These are phyloP conservation scores for Rhizoclosmatium sp. DNA, from an alignment of 192 early-diverging fungal genomes.

Conservation along the genomic window DNA sequence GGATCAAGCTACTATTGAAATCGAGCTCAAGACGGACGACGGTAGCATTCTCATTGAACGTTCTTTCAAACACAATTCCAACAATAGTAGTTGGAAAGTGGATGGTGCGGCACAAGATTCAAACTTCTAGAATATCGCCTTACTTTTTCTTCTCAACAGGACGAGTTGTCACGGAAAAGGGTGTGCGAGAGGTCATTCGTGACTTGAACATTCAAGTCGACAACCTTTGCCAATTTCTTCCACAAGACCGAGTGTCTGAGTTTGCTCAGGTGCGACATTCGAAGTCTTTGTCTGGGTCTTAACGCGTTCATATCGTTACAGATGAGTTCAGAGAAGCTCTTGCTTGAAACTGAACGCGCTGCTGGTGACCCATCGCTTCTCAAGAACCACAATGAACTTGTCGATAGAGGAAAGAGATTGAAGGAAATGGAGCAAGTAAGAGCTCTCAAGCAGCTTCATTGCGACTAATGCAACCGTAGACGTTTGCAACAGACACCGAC, in stretches of 20 bases:
- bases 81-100: constrained; percentile 79
- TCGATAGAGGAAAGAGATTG: constrained; percentile 47
- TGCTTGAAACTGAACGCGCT: constrained; percentile 86
- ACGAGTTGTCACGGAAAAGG: constrained; percentile 62
- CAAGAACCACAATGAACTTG: constrained; percentile 73
- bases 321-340: constrained; percentile 78
- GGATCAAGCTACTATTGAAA: constrained; percentile 82
- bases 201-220: constrained; percentile 89
- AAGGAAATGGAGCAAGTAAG: constrained; percentile 41
- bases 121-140: constrained; percentile 3
- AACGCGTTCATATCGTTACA: constrained; percentile 32
- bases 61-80: constrained; percentile 59
- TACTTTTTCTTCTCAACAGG: constrained; percentile 47
- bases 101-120: constrained; percentile 66
- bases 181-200: constrained; percentile 69
- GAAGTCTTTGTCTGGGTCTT: not conserved
- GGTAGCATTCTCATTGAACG: constrained; percentile 45
- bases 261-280: constrained; percentile 76
- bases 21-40: constrained; percentile 72
- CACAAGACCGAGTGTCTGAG: constrained; percentile 92
- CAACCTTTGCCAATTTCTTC: constrained; percentile 97
- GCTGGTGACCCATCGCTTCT: constrained; percentile 75
- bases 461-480: constrained; percentile 34
- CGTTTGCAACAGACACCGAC: constrained; percentile 55
- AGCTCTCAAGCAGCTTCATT: not conserved